Conservation (phyloP, 306 rosid species). For the Calophaca sinica region DNA sequence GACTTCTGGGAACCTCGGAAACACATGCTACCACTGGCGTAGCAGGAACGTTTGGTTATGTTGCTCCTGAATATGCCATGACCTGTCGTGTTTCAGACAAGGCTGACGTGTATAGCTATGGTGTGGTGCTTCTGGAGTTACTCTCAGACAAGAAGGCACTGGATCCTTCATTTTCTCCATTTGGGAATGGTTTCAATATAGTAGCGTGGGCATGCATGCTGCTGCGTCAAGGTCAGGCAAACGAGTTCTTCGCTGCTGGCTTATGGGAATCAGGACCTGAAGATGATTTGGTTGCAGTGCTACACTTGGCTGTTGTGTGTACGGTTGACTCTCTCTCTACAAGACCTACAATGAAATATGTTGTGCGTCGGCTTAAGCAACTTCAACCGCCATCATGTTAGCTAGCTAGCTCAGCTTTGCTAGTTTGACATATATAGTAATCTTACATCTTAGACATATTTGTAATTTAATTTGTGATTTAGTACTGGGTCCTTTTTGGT, state of each 20-base stretch:
- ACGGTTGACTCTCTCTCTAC: slow-evolving; percentile 87
- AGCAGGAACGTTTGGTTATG: slow-evolving; percentile 94
- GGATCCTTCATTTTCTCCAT: slow-evolving; percentile 86
- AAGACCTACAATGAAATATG: slow-evolving; percentile 88
- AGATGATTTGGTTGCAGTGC: slow-evolving; percentile 81
- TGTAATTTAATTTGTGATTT: not conserved
- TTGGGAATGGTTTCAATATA: slow-evolving; percentile 89
- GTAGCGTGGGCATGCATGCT: slow-evolving; percentile 91
- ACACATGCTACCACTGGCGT: slow-evolving; percentile 97
- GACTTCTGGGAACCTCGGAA: slow-evolving; percentile 91
- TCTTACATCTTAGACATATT: too few relatives aligned
- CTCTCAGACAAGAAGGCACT: slow-evolving; percentile 96
- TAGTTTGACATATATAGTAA: too few relatives aligned
- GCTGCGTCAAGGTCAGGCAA: slow-evolving; percentile 79
- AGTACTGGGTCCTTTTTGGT: slow-evolving; percentile 32
- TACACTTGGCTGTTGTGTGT: slow-evolving; percentile 85
- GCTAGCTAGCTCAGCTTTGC: slow-evolving; percentile 34
- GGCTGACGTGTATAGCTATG: slow-evolving; percentile 93
- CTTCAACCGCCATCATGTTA: slow-evolving; percentile 89
- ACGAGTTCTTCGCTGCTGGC: slow-evolving; percentile 81
- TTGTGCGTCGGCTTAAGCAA: slow-evolving; percentile 85
- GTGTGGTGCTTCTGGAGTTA: slow-evolving; percentile 92
- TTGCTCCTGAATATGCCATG: slow-evolving; percentile 96
- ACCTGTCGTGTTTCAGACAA: slow-evolving; percentile 94
- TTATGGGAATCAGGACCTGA: slow-evolving; percentile 84